These are phyloP conservation scores for Cicer chorassanicum DNA, from an alignment of 306 rosid species.

Conservation along the genomic window DNA sequence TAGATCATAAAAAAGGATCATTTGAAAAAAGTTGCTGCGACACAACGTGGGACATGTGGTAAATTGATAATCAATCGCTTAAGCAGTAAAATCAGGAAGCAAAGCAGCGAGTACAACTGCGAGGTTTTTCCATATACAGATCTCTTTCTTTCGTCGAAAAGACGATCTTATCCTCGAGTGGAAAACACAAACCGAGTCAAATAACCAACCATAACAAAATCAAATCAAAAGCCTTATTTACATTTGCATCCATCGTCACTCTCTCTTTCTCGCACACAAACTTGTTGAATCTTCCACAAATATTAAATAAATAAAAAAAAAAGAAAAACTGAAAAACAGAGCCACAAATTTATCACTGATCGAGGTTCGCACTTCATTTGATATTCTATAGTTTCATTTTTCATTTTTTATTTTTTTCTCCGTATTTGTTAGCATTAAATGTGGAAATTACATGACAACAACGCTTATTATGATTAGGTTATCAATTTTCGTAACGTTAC, in stretches of 20 bases:
- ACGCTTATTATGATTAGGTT: conserved; percentile 49
- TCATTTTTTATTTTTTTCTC: background rate
- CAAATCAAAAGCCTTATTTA: background rate
- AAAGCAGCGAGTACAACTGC: too few species aligned
- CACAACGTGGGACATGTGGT: too few species aligned
- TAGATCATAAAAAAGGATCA: too few species aligned
- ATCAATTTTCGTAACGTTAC: conserved; percentile 1
- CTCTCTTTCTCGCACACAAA: conserved; percentile 32
- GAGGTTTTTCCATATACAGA: too few species aligned
- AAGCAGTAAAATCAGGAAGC: too few species aligned
- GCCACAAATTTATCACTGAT: conserved; percentile 53
- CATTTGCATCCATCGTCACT: conserved; percentile 16
- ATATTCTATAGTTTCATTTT: background rate
- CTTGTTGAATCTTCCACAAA: conserved; percentile 51
- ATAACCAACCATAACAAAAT: conserved; percentile 55
- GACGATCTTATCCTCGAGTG: conserved; percentile 50
- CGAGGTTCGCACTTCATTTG: conserved; percentile 54
- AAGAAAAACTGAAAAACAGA: background rate
- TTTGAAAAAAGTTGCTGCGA: too few species aligned
- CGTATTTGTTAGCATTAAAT: background rate
- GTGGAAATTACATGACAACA: background rate
- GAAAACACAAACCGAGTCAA: conserved; percentile 64
- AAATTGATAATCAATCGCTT: too few species aligned
- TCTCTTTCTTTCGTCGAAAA: conserved; percentile 3
- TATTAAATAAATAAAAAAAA: too few species aligned